Base-by-base conservation (phyloP, 805 yeast species). In the Yarrowia divulgata region DNA sequence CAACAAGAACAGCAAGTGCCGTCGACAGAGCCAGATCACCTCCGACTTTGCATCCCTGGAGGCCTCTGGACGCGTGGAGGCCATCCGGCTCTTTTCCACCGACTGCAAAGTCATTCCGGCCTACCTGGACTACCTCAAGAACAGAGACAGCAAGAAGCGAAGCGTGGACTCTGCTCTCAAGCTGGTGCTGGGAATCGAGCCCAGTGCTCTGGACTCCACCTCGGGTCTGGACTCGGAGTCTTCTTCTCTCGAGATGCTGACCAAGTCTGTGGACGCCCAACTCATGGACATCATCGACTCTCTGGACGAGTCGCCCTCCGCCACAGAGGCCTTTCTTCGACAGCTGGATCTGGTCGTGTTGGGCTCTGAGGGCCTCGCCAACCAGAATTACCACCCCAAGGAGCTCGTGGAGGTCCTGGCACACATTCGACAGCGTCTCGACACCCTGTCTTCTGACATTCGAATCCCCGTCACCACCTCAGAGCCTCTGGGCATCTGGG, bases 311-410 rank as follows among this genome's bases (percentile, higher is more conserved):
- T 49, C 55, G 3, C 48, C 55, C 16, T n/a, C 57, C 10, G 57
- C 48, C 57, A 37, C 57, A 10, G 57, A 63, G 45, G 57, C 55
- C 39, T 49, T 63, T 37, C 32, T 48, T 10, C 46, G 46, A 19
- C 68, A 63, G 55, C 45, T 63, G 37, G 68, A 48, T 40, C 68
- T 63, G 37, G 45, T 63, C 37, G 68, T 49, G 35, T 37, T 63
- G 37, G 68, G 68, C 7, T 63, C 68, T 23, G 57, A 49, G 50
- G 68, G 68, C 12, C 68, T 63, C 14, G 55, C 57, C 39, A 49
- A 63, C 68, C 57, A 63, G 23, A 63, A 48, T 37, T 63, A 63
- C 68, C 68, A 63, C 16, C 68, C 68, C 57, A 48, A 63, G 48
- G 57, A 63, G 19, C 48, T 63, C n/a, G 68, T 63, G n/a, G n/a